Evolutionary conservation across 352 stramenopile genomes (phyloP).

Genomic region (Ophiocytium majus): DNA sequence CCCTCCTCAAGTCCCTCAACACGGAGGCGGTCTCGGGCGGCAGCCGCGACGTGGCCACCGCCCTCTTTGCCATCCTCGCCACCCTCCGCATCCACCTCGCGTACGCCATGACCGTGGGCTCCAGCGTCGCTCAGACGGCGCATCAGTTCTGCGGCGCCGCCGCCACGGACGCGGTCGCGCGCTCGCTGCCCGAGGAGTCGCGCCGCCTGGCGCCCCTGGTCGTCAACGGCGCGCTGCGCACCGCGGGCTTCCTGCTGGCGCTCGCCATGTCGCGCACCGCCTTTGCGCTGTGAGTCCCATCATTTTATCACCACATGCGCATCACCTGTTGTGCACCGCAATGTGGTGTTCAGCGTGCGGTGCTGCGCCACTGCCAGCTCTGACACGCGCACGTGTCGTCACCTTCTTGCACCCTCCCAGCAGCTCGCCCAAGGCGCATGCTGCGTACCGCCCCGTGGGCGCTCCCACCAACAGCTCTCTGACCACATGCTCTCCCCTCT

Average conservation of each 20-base stretch:
- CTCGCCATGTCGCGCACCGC: not conserved
- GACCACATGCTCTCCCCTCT: too few species aligned
- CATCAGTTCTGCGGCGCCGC: not conserved
- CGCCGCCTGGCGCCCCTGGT: not conserved
- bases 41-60: not conserved
- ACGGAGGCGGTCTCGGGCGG: constrained; percentile 4
- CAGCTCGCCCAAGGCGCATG: too few species aligned
- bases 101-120: constrained; percentile 2
- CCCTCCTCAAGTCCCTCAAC: constrained; percentile 15
- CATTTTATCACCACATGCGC: too few species aligned
- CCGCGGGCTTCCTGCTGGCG: constrained; percentile 2
- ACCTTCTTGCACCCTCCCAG: too few species aligned
- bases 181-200: not conserved
- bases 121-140: not conserved
- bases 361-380: too few species aligned
- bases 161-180: not conserved
- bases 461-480: too few species aligned
- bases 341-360: too few species aligned
- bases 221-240: not conserved
- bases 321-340: too few species aligned
- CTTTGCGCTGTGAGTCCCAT: too few species aligned
- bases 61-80: constrained; percentile 3
- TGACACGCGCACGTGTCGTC: too few species aligned
- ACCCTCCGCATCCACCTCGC: not conserved
- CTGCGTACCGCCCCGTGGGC: too few species aligned